A percentile compares a stretch with the other conserved stretches of the same genome.
Conservation (phyloP, 2,329 filamentous ascomycete species). For the Exophiala lecanii-corni region DNA sequence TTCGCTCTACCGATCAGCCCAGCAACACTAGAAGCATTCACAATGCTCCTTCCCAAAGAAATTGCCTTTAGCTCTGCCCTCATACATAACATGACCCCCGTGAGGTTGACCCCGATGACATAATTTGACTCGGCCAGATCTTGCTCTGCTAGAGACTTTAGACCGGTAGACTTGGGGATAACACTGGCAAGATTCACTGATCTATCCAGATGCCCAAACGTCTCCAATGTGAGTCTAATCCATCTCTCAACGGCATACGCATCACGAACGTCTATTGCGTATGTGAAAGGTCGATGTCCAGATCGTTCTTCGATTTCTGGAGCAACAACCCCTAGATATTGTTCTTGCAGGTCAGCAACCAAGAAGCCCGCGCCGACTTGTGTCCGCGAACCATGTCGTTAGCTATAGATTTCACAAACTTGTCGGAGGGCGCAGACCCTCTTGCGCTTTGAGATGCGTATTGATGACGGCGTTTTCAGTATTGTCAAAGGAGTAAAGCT, state of each 20-base stretch:
- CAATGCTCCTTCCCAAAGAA: conserved; percentile 25
- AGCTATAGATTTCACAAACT: no score
- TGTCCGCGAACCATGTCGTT: no score
- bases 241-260: not conserved
- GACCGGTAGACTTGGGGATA: not conserved
- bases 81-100: conserved; percentile 23
- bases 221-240: not conserved
- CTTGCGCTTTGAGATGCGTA: no score
- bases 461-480: no score
- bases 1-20: conserved; percentile 32
- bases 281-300: not conserved
- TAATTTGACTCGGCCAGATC: not conserved
- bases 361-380: not conserved
- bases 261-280: not conserved
- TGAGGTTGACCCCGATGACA: conserved; percentile 19
- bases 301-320: not conserved
- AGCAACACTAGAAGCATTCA: conserved; percentile 40
- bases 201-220: not conserved
- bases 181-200: not conserved
- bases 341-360: not conserved
- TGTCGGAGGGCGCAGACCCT: no score
- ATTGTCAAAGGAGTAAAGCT: no score
- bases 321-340: not conserved
- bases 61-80: conserved; percentile 22
- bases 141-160: not conserved